Base-by-base conservation (phyloP, 2,329 filamentous ascomycete genomes). In the Knufia petricola region DNA sequence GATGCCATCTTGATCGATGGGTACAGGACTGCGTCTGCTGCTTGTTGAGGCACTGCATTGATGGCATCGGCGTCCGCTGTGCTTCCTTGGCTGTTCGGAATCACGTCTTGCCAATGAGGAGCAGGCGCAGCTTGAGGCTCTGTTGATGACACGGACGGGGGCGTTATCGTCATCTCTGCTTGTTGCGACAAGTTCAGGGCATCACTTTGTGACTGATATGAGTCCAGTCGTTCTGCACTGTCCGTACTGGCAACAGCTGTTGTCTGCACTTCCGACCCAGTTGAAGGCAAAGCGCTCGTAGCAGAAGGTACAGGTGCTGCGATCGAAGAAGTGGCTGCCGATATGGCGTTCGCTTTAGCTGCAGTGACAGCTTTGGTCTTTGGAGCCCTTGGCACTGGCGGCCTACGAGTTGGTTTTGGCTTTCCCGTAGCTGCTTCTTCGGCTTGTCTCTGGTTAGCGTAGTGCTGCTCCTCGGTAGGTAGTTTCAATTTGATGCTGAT, bases 401-500 rank as follows among this genome's bases (percentile, higher is more conserved):
- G 46, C 54, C 66, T 71, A 48, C 63, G 64, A 0, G 63, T 54
- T 2, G 60, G 59, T 21, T 58, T 59, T 1, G 58, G 40, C n/a
- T 61, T 62, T 43, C 66, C 67, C 50, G 66, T 67, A 40, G 66
- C 65, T 34, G 69, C 66, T n/a, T 67, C 63, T 1, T 60, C 55
- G n/a, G 58, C 60, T 46, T 66, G 68, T 44, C 70, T 69, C 58
- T 77, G 72, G 19, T 73, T 64, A 6, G 68, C 69, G 23, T 77
- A 74, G 51, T 79, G 69, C 57, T 80, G 76, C 57, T 80, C 76
- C 19, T 71, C 71, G 0, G 75, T 69, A 0, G 75, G 75, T 45
- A 81, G 66, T 52, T 78, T 79, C 41, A 82, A 59, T 19, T 77
- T 80, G 48, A 82, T 74, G 46, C 62, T 69, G 52, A 71, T 60